Evolutionary conservation across 2,329 filamentous ascomycete genomes (phyloP).

Genomic region (Seiridium cupressi): DNA sequence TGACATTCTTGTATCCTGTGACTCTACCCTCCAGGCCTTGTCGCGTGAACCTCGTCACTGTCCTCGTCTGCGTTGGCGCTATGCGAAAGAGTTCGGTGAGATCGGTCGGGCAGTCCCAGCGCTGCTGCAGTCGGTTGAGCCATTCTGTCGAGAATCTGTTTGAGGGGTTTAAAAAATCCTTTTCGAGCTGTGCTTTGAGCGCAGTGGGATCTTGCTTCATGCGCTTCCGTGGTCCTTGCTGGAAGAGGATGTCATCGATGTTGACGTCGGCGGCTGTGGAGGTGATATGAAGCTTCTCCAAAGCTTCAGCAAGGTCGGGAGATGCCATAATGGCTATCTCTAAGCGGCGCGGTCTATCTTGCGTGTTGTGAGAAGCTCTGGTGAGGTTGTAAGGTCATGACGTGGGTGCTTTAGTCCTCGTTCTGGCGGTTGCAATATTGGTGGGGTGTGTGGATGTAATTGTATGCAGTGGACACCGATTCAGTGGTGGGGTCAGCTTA

Average conservation of each 20-base stretch:
- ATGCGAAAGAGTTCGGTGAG: slow-evolving; percentile 83
- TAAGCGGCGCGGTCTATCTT: background rate
- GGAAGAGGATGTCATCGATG: slow-evolving; percentile 60
- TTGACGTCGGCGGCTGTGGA: slow-evolving; percentile 26
- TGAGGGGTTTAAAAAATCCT: slow-evolving; percentile 76
- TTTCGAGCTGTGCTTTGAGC: slow-evolving; percentile 70
- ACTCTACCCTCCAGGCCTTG: slow-evolving; percentile 91
- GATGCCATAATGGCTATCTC: slow-evolving; percentile 4
- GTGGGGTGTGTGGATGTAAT: slow-evolving; percentile 2
- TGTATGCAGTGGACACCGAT: background rate
- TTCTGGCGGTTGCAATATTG: background rate
- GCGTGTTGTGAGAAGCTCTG: background rate
- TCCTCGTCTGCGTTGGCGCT: slow-evolving; percentile 87
- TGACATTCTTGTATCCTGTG: slow-evolving; percentile 91
- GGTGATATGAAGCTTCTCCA: slow-evolving; percentile 49
- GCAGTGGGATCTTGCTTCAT: slow-evolving; percentile 54
- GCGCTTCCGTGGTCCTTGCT: slow-evolving; percentile 39
- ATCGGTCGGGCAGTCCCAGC: slow-evolving; percentile 80
- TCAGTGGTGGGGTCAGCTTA: background rate
- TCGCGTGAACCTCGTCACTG: slow-evolving; percentile 87
- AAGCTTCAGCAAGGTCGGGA: slow-evolving; percentile 41
- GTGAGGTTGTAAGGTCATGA: background rate
- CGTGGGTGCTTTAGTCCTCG: slow-evolving; percentile 6
- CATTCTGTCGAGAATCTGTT: slow-evolving; percentile 78
- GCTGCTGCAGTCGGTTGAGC: slow-evolving; percentile 85